Conservation (phyloP, 2,329 filamentous ascomycete genomes). For the Furcasterigmium sp. region DNA sequence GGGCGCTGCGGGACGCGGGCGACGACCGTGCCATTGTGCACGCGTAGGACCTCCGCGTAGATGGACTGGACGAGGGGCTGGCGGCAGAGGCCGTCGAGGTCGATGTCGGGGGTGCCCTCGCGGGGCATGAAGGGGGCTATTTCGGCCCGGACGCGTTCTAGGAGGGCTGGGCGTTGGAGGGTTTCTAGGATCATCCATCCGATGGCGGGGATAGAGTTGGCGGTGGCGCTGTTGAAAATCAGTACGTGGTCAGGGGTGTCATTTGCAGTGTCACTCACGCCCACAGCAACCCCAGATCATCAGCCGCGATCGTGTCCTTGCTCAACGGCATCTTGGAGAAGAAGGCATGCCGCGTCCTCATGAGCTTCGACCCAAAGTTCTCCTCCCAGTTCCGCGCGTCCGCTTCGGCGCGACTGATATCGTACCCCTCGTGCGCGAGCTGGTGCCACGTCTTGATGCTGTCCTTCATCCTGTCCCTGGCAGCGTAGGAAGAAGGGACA, state of each 20-base stretch:
- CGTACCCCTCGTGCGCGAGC: not conserved
- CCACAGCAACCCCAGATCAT: slow-evolving; percentile 17
- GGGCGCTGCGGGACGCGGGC: slow-evolving; percentile 11
- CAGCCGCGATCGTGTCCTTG: slow-evolving; percentile 11
- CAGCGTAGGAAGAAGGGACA: slow-evolving; percentile 10
- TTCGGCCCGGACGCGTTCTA: slow-evolving; percentile 10
- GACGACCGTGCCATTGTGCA: slow-evolving; percentile 16
- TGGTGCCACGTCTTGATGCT: not conserved
- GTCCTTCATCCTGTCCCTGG: slow-evolving; percentile 9
- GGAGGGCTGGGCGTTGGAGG: slow-evolving; percentile 8
- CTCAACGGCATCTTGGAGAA: slow-evolving; percentile 9
- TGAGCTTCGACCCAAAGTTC: slow-evolving; percentile 16
- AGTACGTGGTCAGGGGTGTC: not conserved
- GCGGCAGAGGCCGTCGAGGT: slow-evolving; percentile 13
- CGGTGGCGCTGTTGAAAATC: slow-evolving; percentile 9
- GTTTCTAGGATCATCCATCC: slow-evolving; percentile 15
- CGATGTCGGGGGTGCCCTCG: slow-evolving; percentile 2
- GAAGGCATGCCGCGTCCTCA: slow-evolving; percentile 17
- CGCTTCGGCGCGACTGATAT: not conserved
- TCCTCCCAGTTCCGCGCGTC: slow-evolving; percentile 15
- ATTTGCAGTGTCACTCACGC: slow-evolving; percentile 9
- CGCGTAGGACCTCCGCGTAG: slow-evolving; percentile 26
- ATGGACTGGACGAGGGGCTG: slow-evolving; percentile 26
- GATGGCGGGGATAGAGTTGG: slow-evolving; percentile 15
- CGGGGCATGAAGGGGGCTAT: slow-evolving; percentile 6